Evolutionary conservation across 345 rosid genomes (phyloP).

Genomic region (Eucalyptus marginata): DNA sequence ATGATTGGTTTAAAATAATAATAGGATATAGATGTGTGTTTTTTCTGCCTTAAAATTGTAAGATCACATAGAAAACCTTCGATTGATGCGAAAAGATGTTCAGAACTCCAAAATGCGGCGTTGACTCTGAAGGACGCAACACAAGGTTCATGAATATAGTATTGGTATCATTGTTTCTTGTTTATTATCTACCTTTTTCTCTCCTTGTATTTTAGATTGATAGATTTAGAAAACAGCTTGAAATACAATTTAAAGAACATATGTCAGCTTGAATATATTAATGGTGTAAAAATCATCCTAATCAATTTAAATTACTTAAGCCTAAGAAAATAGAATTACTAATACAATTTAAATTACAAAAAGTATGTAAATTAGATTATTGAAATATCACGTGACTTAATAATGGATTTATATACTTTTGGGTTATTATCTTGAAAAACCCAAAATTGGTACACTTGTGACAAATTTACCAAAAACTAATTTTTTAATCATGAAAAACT

Average conservation of each 20-base stretch:
- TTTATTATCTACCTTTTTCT: neutral
- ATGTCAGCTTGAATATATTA: neutral
- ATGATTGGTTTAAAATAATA: no score
- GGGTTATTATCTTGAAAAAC: rapidly evolving
- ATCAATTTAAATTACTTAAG: neutral
- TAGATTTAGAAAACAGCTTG: neutral
- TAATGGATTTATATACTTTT: neutral
- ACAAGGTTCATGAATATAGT: neutral
- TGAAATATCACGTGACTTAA: neutral
- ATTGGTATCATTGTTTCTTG: neutral
- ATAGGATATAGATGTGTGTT: neutral
- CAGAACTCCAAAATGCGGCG: neutral
- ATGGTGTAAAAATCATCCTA: neutral
- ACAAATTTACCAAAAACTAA: rapidly evolving
- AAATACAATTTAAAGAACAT: neutral
- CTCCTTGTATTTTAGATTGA: neutral
- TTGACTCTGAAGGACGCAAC: neutral
- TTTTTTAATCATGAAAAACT: no score
- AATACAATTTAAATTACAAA: neutral
- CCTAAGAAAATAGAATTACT: neutral
- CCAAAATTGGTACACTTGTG: rapidly evolving
- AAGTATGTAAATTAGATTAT: neutral
- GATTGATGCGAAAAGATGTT: neutral
- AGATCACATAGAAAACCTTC: neutral
- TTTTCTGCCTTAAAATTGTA: neutral